Evolutionary conservation across 176 grass and related monocot genomes (phyloP).

Genomic region (Leersia perrieri): DNA sequence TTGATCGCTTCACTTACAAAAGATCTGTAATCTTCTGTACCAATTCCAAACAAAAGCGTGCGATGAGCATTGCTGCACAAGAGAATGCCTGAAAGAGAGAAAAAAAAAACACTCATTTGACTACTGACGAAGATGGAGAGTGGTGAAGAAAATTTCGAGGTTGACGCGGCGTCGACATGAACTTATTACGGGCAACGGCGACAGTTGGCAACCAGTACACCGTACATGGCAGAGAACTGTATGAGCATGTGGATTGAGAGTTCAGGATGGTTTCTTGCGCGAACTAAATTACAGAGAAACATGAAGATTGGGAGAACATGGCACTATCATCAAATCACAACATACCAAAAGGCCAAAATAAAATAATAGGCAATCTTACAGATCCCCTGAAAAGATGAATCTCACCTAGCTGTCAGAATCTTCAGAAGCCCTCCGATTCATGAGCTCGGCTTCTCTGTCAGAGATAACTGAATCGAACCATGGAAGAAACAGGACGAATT

Average conservation of each 20-base stretch:
- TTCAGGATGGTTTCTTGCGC: background rate
- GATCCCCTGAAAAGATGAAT: background rate
- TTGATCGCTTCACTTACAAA: background rate
- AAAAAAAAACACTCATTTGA: background rate
- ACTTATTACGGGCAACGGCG: background rate
- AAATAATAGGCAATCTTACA: background rate
- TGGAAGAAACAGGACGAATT: background rate
- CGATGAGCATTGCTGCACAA: background rate
- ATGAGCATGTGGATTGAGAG: background rate
- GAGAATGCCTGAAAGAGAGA: too few relatives aligned
- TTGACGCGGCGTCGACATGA: background rate
- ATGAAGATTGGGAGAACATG: background rate
- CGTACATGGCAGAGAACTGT: background rate
- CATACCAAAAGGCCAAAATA: background rate
- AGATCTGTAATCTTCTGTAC: background rate
- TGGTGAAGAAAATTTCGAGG: background rate
- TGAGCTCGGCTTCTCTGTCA: background rate
- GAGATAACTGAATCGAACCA: background rate
- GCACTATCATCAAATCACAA: background rate
- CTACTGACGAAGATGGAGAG: background rate
- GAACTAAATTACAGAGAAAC: background rate
- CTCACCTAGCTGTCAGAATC: conserved; percentile 18
- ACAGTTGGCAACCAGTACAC: background rate
- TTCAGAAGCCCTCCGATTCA: background rate
- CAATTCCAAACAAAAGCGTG: background rate